A percentile compares a stretch with the other conserved stretches of the same genome.
These are phyloP conservation scores for Metschnikowia matae DNA, from an alignment of 805 yeast genomes.

Conservation along the genomic window DNA sequence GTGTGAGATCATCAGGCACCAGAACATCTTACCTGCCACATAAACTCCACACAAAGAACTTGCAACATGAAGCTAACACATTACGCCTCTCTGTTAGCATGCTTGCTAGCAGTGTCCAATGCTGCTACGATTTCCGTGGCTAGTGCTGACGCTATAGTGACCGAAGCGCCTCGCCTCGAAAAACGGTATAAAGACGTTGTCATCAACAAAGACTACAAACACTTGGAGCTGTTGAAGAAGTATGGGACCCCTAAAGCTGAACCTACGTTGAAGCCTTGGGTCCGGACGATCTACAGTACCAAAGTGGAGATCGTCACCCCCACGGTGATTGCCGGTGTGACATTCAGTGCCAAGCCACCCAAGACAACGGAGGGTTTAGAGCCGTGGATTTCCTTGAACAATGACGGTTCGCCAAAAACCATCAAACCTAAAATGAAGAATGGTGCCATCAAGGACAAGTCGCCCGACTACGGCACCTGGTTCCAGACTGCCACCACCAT, in stretches of 20 bases:
- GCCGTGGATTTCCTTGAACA: conserved; percentile 77
- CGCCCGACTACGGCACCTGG: conserved; percentile 72
- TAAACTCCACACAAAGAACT: neutral
- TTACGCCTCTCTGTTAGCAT: neutral
- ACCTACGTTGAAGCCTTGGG: conserved; percentile 56
- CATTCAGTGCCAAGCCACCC: conserved; percentile 68
- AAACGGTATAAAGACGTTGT: conserved; percentile 30
- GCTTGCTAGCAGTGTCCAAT: neutral
- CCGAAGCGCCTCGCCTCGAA: conserved; percentile 16
- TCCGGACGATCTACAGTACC: conserved; percentile 60
- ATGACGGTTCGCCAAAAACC: conserved; percentile 77
- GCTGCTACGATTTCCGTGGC: conserved; percentile 9
- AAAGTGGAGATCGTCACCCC: conserved; percentile 59
- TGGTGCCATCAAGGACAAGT: conserved; percentile 61
- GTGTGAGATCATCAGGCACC: neutral
- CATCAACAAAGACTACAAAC: conserved; percentile 27
- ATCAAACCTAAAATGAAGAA: conserved; percentile 71
- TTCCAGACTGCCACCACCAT: conserved; percentile 67
- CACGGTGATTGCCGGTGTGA: conserved; percentile 59
- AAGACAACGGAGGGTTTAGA: conserved; percentile 63
- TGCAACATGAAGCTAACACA: neutral
- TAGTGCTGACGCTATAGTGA: conserved; percentile 13
- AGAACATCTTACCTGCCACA: neutral
- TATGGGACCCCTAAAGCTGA: conserved; percentile 19
- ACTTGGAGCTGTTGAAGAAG: conserved; percentile 20